A percentile compares a stretch with the other conserved stretches of the same genome.
Conservation (phyloP, 2,329 filamentous ascomycete genomes). For the Diplodia sapinea region DNA sequence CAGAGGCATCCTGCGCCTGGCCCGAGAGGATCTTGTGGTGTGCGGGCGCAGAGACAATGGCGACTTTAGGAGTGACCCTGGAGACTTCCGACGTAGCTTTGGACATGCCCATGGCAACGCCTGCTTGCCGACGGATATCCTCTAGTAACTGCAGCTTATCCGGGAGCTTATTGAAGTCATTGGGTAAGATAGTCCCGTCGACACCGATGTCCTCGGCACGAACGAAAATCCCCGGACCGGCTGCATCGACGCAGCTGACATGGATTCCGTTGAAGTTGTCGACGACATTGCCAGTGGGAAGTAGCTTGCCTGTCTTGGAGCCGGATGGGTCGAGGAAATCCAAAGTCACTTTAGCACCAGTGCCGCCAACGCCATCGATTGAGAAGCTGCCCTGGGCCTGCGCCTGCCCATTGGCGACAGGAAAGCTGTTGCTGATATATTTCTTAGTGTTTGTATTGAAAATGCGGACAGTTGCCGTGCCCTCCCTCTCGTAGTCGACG, state of each 20-base stretch:
- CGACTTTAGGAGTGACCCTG: constrained; percentile 69
- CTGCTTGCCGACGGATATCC: constrained; percentile 64
- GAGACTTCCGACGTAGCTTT: constrained; percentile 52
- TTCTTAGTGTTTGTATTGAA: constrained; percentile 76
- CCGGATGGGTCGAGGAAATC: constrained; percentile 68
- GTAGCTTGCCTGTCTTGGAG: constrained; percentile 65
- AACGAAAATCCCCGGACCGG: constrained; percentile 67
- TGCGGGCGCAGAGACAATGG: constrained; percentile 51
- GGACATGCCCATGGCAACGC: constrained; percentile 68
- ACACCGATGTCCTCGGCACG: constrained; percentile 57
- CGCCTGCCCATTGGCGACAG: constrained; percentile 56
- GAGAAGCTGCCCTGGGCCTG: constrained; percentile 60
- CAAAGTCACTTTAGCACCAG: constrained; percentile 62
- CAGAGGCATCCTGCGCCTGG: constrained; percentile 42
- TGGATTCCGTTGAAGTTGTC: constrained; percentile 9
- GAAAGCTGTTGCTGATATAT: constrained; percentile 64
- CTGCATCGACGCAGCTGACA: constrained; percentile 64
- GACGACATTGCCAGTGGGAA: constrained; percentile 62
- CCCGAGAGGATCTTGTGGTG: constrained; percentile 19
- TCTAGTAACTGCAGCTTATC: constrained; percentile 57
- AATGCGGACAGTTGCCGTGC: constrained; percentile 61
- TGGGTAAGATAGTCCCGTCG: constrained; percentile 55
- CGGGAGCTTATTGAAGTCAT: constrained; percentile 57
- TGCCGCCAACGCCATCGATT: constrained; percentile 69
- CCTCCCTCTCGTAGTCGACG: constrained; percentile 38